phyloP scores from a whole-genome alignment of 225 moss, liverwort and hornwort genomes.

The Pseudisothecium myosuroides region DNA sequence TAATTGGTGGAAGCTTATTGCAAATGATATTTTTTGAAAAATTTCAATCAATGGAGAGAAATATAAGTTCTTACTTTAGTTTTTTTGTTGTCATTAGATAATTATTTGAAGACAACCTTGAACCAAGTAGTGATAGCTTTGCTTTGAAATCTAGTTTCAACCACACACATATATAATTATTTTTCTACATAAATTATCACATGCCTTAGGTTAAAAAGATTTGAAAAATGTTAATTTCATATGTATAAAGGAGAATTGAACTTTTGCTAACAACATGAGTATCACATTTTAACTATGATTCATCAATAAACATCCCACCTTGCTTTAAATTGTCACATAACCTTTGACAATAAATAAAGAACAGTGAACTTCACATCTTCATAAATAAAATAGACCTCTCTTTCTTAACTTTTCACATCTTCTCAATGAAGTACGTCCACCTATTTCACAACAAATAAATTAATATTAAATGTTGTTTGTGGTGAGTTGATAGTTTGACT shows the following conservation, averaged over 20 bases:
- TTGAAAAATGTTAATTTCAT: not conserved
- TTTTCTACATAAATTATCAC: not conserved
- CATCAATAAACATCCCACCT: not conserved
- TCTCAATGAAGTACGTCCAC: not conserved
- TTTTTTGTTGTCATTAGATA: not conserved
- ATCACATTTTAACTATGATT: not conserved
- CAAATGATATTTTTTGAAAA: not conserved
- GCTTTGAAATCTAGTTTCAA: not conserved
- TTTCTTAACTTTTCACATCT: not conserved
- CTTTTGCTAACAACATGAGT: not conserved
- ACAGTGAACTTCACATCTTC: not conserved
- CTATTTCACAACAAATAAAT: not conserved
- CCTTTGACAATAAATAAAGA: not conserved
- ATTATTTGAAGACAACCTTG: not conserved
- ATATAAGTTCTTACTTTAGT: not conserved
- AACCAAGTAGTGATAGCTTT: not conserved
- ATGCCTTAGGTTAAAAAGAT: not conserved
- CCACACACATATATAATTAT: not conserved
- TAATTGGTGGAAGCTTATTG: not conserved
- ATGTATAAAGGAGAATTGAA: no score
- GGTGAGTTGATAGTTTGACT: not conserved
- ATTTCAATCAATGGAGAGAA: not conserved
- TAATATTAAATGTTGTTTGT: not conserved
- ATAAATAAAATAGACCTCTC: not conserved
- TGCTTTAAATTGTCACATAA: no score